Evolutionary conservation across 2,329 filamentous ascomycete species (phyloP).

Genomic region (Aureobasidium musti): DNA sequence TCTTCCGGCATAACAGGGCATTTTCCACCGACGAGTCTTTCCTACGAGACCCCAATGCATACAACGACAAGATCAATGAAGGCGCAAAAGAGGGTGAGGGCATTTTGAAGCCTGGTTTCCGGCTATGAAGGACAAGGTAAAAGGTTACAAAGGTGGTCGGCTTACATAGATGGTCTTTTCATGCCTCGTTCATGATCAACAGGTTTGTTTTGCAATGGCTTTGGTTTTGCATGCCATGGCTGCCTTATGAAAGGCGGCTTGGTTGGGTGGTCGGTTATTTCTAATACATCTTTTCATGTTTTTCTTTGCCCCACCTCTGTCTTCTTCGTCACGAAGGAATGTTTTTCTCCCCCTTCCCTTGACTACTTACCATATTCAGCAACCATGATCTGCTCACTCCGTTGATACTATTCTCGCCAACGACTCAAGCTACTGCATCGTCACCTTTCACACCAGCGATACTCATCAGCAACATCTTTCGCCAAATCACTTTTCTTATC

Average conservation of each 20-base stretch:
- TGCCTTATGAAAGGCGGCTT: not conserved
- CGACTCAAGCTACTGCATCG: no score
- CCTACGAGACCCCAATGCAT: constrained; percentile 45
- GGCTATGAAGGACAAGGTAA: constrained; percentile 14
- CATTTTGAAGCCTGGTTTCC: constrained; percentile 24
- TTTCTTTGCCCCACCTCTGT: not conserved
- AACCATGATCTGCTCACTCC: no score
- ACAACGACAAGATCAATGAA: constrained; percentile 39
- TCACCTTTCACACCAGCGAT: no score
- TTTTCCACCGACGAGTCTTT: constrained; percentile 63
- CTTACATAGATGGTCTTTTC: constrained; percentile 1
- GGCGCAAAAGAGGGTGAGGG: constrained; percentile 29
- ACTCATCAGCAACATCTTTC: no score
- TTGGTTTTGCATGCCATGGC: not conserved
- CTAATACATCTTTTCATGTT: not conserved
- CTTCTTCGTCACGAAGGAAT: constrained; percentile 7
- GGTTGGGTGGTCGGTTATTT: constrained; percentile 1
- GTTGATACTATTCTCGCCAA: no score
- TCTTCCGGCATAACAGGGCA: constrained; percentile 43
- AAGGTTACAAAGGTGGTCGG: not conserved
- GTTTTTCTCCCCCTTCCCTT: not conserved
- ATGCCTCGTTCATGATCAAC: not conserved
- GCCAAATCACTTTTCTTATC: no score
- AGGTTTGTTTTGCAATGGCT: not conserved
- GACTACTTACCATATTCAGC: not conserved